Evolutionary conservation across 345 rosid genomes (phyloP), one percentile per base, ranked within the genome.

Genomic region (Cardiospermum halicacabum): DNA sequence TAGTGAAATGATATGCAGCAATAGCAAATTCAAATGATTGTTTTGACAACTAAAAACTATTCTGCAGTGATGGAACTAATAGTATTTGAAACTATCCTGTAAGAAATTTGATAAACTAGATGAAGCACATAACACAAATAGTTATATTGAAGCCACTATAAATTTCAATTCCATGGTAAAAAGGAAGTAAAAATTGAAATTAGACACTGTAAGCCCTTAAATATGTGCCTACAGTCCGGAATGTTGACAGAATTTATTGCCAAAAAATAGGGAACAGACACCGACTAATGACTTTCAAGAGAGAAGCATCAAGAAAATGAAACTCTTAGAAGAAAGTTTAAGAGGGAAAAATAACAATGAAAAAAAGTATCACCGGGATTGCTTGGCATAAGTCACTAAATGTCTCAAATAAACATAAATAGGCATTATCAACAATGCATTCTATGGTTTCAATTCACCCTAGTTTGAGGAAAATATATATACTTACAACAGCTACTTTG

Each of bases 401-500:
- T 47, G 51, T 47, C 51, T n/a, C 51, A 47, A 47, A 8, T 24
- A 47, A 21, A 45, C 7, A 47, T 18, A 47, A 18, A 18, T 11
- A 47, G 19, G 19, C 11, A 18, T 26, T 30, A 26, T 51, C 56
- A 27, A 10, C 56, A 47, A n/a, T 47, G 51, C 56, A 22, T 12
- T 30, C 56, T 22, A 51, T 27, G 56, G 16, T 22, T 51, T 22
- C n/a, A 11, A 51, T 22, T 25, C 28, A 24, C 31, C 25, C 56
- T 22, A 22, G 11, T 11, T 26, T 53, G 2, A 9, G 28, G 13
- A 53, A 64, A 56, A 60, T 50, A 45, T 50, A 24, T 50, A 24
- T 37, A 84, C 95, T 88, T 74, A 94, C 99, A 75, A 85, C 60
- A 70, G 75, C 75, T 62, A 94, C 75, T 77, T 94, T 91, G 75